Evolutionary conservation across 2,329 filamentous ascomycete genomes (phyloP), one percentile per base, ranked within the genome.

Genomic region (Colletotrichum musae): DNA sequence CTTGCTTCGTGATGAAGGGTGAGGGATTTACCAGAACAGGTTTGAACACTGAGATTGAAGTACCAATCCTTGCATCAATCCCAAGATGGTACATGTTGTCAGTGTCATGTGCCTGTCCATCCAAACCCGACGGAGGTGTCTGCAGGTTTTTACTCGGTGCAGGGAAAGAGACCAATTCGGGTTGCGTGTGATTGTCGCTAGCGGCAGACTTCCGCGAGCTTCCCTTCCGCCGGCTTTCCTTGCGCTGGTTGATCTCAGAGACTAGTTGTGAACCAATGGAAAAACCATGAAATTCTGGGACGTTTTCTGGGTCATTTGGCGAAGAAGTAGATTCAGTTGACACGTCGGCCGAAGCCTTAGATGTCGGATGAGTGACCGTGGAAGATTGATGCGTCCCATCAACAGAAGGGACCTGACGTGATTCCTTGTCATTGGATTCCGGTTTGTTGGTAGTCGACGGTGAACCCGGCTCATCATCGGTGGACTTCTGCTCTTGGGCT

Each of bases 101-200:
- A 63, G 9, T 69, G 2, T 28, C 28, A 16, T 54, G 24, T 9
- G 45, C 43, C 16, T 52, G 28, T 7, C 28, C 28, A 9, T 32
- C 28, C 10, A 32, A 32, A 7, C 28, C 18, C 13, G 51, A 13
- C 50, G 28, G 12, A 32, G 9, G 16, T 47, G 36, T 4, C 71
- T 2, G 75, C 56, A 1, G 73, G 73, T 2, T 78, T 74, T 6
- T 70, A 76, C 69, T 71, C 9, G 82, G 72, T 26, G 74, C 73
- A 13, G 79, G 79, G 58, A 81, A 82, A 10, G 77, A 81, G 2
- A 75, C 78, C 6, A 81, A 78, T 4, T 16, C 28, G 28, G 28
- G 28, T n/a, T 15, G 21, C 2, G 41, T 15, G 47, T 50, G 16
- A 12, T 63, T 26, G 12, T 48, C 2, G 2, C 18, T n/a, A 6